phyloP scores from a whole-genome alignment of 1,139 yeast species.

The Protomyces macrosporus region DNA sequence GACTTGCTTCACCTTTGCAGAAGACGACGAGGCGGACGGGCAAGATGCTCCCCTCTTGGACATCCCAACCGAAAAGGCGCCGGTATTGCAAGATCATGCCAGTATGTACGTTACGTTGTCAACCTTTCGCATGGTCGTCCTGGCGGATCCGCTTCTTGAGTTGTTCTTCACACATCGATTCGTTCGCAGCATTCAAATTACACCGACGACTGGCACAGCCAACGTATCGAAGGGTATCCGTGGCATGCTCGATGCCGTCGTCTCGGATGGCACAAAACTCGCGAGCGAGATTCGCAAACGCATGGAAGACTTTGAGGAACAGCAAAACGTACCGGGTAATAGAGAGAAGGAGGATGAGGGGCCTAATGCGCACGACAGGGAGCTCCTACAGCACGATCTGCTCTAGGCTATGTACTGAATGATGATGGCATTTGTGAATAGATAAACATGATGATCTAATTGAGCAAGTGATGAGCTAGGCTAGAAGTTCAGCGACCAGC shows the following conservation, averaged over 20 bases:
- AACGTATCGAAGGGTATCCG: conserved; percentile 53
- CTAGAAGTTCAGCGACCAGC: too few species aligned
- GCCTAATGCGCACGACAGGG: conserved; percentile 1
- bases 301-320: conserved; percentile 19
- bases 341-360: conserved; percentile 12
- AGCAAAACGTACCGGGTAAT: background rate
- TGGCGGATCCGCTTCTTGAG: conserved; percentile 92
- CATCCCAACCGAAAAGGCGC: conserved; percentile 5
- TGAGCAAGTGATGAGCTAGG: too few species aligned
- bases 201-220: conserved; percentile 48
- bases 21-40: conserved; percentile 30
- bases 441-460: too few species aligned
- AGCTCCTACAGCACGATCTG: background rate
- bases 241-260: conserved; percentile 82
- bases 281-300: conserved; percentile 43
- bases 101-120: conserved; percentile 76
- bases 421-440: background rate
- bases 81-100: conserved; percentile 47
- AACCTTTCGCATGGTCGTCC: conserved; percentile 87
- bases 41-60: background rate
- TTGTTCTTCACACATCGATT: conserved; percentile 59
- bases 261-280: conserved; percentile 87
- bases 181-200: conserved; percentile 68
- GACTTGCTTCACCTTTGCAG: conserved; percentile 82
- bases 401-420: background rate